Evolutionary conservation across 768 basidiomycete species (phyloP).

Genomic region (Podaxis rugospora): DNA sequence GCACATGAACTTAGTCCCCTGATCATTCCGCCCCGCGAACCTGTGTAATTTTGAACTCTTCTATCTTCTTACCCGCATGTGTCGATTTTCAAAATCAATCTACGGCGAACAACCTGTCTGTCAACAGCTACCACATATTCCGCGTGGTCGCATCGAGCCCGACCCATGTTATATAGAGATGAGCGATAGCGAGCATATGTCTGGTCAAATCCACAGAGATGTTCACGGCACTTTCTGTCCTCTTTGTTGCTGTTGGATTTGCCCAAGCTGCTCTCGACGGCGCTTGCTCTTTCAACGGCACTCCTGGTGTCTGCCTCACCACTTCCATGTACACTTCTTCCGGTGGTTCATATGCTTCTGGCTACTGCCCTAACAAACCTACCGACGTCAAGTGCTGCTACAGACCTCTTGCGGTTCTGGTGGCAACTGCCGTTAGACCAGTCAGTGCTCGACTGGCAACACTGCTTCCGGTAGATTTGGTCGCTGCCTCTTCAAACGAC

Average conservation of each 20-base stretch:
- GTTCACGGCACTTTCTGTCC: not conserved
- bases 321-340: constrained; percentile 20
- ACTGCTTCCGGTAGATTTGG: constrained; percentile 17
- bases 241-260: not conserved
- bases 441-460: constrained; percentile 19
- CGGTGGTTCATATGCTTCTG: constrained; percentile 19
- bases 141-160: not conserved
- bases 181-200: too few relatives aligned
- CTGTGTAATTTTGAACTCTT: not conserved
- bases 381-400: constrained; percentile 23
- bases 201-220: not conserved
- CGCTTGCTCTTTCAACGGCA: constrained; percentile 20
- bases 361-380: constrained; percentile 26
- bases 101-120: not conserved
- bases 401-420: constrained; percentile 20
- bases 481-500: not conserved
- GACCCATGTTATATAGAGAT: not conserved
- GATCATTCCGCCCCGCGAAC: not conserved
- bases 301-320: constrained; percentile 23
- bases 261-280: constrained; percentile 19
- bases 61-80: not conserved
- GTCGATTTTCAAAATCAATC: not conserved
- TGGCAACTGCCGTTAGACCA: constrained; percentile 23
- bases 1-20: not conserved
- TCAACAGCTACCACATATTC: not conserved